A percentile compares a stretch with the other conserved stretches of the same genome.
phyloP scores from a whole-genome alignment of 192 early-diverging fungal genomes.

The Podila verticillata region DNA sequence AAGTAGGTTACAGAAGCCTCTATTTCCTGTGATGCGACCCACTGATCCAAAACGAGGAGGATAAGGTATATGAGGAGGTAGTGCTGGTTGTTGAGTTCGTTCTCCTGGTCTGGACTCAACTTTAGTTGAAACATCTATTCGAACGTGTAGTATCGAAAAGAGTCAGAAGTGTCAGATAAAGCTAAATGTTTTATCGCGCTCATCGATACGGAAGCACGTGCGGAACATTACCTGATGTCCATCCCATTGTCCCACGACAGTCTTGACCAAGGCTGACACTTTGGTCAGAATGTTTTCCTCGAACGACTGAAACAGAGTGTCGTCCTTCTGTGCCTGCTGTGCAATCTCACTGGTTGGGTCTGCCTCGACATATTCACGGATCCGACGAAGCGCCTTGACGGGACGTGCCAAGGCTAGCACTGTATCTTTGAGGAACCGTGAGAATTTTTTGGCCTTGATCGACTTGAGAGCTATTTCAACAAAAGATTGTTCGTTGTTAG shows the following conservation, averaged over 20 bases:
- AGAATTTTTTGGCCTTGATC: conserved; percentile 30
- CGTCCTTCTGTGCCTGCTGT: conserved; percentile 6
- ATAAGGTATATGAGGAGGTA: conserved; percentile 36
- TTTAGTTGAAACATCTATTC: conserved; percentile 19
- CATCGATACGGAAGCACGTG: not conserved
- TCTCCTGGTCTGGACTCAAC: conserved; percentile 17
- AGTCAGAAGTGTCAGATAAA: not conserved
- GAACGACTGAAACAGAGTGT: conserved; percentile 9
- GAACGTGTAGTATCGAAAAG: not conserved
- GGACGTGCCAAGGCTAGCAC: conserved; percentile 27
- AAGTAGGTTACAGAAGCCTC: conserved; percentile 32
- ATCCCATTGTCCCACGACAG: conserved; percentile 16
- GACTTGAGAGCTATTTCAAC: conserved; percentile 20
- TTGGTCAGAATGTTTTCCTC: conserved; percentile 23
- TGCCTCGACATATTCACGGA: conserved; percentile 27
- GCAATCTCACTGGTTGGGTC: conserved; percentile 9
- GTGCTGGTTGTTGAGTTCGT: conserved; percentile 48
- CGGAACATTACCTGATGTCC: conserved; percentile 21
- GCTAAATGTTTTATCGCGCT: too few relatives aligned
- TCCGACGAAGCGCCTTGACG: conserved; percentile 29
- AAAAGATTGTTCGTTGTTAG: not conserved
- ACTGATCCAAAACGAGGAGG: conserved; percentile 30
- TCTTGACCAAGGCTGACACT: conserved; percentile 10
- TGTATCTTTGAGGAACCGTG: conserved; percentile 33
- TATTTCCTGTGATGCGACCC: conserved; percentile 35